Percentiles rank a stretch among this genome's conserved stretches.
These are phyloP conservation scores for Protomyces gravidus DNA, from an alignment of 1,139 yeast species.

Conservation along the genomic window DNA sequence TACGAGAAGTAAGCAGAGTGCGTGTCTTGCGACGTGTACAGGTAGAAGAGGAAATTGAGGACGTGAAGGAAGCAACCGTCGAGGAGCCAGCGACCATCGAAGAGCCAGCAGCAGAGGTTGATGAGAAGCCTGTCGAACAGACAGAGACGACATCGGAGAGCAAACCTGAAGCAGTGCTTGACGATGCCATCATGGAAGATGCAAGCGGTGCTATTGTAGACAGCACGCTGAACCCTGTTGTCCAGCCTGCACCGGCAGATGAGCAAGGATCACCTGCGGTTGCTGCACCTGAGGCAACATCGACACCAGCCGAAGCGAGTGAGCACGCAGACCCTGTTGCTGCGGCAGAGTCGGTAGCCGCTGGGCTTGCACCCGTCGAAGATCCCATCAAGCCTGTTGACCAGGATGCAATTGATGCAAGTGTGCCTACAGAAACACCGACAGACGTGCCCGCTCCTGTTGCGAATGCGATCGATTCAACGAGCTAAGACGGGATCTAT, in stretches of 20 bases:
- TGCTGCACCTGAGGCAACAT: not conserved
- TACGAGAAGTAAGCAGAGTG: not conserved
- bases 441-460: not conserved
- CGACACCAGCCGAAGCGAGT: not conserved
- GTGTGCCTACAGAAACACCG: not conserved
- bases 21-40: not conserved
- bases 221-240: not conserved
- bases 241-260: not conserved
- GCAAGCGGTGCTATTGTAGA: not conserved
- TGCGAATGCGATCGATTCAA: too few species aligned
- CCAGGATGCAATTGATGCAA: not conserved
- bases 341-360: not conserved
- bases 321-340: not conserved
- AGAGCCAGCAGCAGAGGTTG: not conserved
- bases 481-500: not conserved
- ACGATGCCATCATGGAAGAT: not conserved
- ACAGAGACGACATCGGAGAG: too few species aligned
- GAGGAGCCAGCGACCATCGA: not conserved
- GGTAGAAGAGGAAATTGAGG: not conserved
- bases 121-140: not conserved
- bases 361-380: not conserved
- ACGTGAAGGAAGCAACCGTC: rapidly evolving
- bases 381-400: not conserved
- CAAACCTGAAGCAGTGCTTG: not conserved
- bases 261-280: not conserved